Conservation (phyloP, 257 asterid species). For the Galeopsis tetrahit region DNA sequence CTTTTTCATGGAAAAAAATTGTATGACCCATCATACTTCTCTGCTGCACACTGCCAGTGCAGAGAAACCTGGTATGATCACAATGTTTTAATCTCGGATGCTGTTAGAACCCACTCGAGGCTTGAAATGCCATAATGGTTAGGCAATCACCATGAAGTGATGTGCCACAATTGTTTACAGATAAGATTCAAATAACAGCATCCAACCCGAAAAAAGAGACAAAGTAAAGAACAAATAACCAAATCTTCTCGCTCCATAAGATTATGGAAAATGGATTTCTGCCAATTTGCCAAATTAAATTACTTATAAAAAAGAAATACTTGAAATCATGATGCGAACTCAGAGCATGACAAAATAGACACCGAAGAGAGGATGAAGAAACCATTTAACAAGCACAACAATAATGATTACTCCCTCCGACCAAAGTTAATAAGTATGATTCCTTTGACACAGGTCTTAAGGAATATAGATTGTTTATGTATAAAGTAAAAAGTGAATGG, state of each 20-base stretch:
- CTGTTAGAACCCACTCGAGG: constrained; percentile 55
- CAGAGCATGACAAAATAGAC: not conserved
- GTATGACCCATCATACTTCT: constrained; percentile 97
- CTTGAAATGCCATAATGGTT: constrained; percentile 50
- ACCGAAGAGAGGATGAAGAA: not conserved
- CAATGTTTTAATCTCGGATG: constrained; percentile 64
- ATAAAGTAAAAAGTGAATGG: no score
- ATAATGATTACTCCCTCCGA: not conserved
- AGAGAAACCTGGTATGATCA: constrained; percentile 99
- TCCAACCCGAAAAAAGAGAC: constrained; percentile 41
- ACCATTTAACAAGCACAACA: not conserved
- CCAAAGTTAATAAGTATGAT: no score
- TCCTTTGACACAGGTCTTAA: no score
- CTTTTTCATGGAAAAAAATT: constrained; percentile 27
- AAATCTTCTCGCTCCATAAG: constrained; percentile 14
- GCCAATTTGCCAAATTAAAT: not conserved
- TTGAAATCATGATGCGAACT: not conserved
- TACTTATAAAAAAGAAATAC: not conserved
- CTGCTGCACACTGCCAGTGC: constrained; percentile 99
- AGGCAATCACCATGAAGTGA: constrained; percentile 39
- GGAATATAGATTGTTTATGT: no score
- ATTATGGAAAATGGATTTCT: not conserved
- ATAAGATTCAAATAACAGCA: constrained; percentile 49
- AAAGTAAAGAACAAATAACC: not conserved
- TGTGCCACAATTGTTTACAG: constrained; percentile 34